phyloP scores from a whole-genome alignment of 73 alveolate species.

The Tetrahymena thermophila region DNA sequence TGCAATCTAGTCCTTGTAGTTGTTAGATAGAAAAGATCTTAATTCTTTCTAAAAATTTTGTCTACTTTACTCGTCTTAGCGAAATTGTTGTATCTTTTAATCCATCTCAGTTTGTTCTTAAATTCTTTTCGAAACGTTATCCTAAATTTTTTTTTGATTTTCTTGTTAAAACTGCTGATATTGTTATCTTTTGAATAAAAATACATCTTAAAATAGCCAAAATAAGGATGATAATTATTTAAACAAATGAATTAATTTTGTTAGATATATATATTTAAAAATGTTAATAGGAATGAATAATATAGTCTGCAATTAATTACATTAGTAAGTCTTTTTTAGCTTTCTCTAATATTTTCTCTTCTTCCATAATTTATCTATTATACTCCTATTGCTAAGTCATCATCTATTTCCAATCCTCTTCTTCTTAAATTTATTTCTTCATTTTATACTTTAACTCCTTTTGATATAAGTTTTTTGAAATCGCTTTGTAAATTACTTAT shows the following conservation, averaged over 20 bases:
- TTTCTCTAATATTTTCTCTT: not conserved
- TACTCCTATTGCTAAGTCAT: not conserved
- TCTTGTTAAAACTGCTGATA: not conserved
- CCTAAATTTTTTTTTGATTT: not conserved
- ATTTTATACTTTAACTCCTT: not conserved
- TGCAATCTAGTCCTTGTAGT: not conserved
- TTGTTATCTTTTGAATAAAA: not conserved
- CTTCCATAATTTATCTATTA: not conserved
- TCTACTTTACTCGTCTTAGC: not conserved
- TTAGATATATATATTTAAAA: no score
- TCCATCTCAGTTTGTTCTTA: not conserved
- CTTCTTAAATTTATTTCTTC: not conserved
- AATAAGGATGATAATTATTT: not conserved
- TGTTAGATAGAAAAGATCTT: not conserved
- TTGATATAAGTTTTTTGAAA: not conserved
- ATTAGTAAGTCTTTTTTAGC: not conserved
- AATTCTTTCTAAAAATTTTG: not conserved
- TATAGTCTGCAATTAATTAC: no score
- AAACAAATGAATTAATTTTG: no score
- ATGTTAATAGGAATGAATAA: no score
- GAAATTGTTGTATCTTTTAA: not conserved
- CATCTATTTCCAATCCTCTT: not conserved
- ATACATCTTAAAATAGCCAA: not conserved
- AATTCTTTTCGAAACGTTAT: not conserved
- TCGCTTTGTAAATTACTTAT: not conserved